Evolutionary conservation across 2,329 filamentous ascomycete species (phyloP), one percentile per base, ranked within the genome.

Genomic region (Botryotinia globosa): DNA sequence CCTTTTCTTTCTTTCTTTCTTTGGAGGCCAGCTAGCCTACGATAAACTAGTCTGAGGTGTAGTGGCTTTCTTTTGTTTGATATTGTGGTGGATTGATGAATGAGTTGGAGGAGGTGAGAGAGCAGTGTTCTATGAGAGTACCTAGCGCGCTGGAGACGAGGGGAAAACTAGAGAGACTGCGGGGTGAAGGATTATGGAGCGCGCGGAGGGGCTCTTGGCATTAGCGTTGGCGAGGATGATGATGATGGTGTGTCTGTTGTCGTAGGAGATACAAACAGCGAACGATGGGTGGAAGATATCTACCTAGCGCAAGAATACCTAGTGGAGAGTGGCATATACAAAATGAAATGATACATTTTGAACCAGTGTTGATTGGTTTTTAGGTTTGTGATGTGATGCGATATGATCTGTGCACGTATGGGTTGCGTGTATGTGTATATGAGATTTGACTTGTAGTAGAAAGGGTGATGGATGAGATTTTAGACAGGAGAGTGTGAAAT

Each of bases 291-390:
- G 61, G 22, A 29, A 63, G 61, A 29, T 12, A 42, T n/a, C 37
- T 63, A 32, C 44, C 25, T 29, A 39, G 45, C 16, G 45, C 51
- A n/a, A 32, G 51, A 56, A 29, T 56, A 56, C 51, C n/a, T 56
- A 18, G 51, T 56, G 51, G n/a, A 56, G 51, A 39, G 32, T 54
- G 64, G 64, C 64, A 67, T 39, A 54, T 67, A 42, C 32, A 51
- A 67, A 67, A 67, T 67, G 64, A 54, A 67, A 66, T 51, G 29
- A 67, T 42, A 37, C 45, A 66, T 66, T 66, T 54, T 66, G 32
- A 39, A 12, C 22, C 34, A 22, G 32, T 2, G 9, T 22, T 25
- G 18, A 39, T 54, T 14, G 3, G 22, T 39, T 56, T 56, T 32
- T 32, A 4, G 6, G 18, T 16, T 29, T 29, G 14, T 56, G 51